phyloP scores from a whole-genome alignment of 225 moss, liverwort and hornwort genomes.

The Sphagnum tenellum region DNA sequence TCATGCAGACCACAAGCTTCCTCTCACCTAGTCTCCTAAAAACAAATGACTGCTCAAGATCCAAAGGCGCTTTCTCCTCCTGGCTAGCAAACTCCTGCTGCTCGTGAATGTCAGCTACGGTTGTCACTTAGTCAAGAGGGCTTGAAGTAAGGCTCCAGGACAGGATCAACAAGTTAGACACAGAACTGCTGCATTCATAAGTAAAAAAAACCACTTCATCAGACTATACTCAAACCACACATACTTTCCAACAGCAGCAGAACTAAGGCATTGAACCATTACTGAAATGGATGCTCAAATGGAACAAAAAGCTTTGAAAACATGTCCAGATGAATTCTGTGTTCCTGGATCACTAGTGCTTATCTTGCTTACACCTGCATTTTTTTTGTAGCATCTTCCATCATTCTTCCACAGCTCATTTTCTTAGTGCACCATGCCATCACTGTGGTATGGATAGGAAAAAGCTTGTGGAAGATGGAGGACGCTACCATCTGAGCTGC shows the following conservation, averaged over 20 bases:
- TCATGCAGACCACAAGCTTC: conserved; percentile 84
- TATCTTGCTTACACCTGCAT: too few relatives aligned
- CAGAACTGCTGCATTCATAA: conserved; percentile 59
- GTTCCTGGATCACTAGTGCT: neutral
- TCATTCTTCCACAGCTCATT: neutral
- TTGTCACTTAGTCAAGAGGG: conserved; percentile 92
- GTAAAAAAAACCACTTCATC: neutral
- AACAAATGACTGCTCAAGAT: conserved; percentile 84
- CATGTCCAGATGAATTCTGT: neutral
- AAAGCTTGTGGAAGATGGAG: conserved; percentile 26
- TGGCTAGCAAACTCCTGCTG: conserved; percentile 84
- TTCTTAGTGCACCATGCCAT: neutral
- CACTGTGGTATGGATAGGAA: neutral
- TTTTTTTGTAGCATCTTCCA: neutral
- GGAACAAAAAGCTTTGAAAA: neutral
- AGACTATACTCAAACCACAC: neutral
- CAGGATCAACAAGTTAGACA: conserved; percentile 80
- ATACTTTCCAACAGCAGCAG: neutral
- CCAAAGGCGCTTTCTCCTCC: conserved; percentile 64
- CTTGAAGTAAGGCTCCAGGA: conserved; percentile 70
- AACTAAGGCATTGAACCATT: neutral
- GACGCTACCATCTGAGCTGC: conserved; percentile 21
- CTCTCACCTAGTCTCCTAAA: conserved; percentile 95
- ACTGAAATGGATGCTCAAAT: neutral
- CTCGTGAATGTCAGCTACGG: conserved; percentile 83